Conservation (phyloP, 2,329 filamentous ascomycete genomes). For the Calonectria multiphialidica region DNA sequence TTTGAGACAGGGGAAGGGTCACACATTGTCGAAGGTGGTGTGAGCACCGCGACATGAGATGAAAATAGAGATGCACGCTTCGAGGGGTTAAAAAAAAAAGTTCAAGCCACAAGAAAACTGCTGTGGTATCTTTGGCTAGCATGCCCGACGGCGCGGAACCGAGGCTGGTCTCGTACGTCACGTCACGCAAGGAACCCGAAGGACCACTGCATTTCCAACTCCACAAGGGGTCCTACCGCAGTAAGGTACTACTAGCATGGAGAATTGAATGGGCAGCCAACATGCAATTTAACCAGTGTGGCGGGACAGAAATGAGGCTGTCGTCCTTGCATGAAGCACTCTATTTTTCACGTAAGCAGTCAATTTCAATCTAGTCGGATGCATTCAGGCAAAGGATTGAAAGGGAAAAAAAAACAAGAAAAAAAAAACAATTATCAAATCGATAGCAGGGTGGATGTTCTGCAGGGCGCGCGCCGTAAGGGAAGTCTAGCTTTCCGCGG, state of each 20-base stretch:
- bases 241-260: not conserved
- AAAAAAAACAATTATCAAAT: not conserved
- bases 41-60: not conserved
- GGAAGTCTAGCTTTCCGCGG: not conserved
- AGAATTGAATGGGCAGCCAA: not conserved
- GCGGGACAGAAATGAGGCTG: not conserved
- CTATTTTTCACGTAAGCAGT: not conserved
- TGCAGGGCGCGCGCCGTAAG: not conserved
- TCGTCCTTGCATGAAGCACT: not conserved
- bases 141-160: conserved; percentile 14
- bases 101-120: not conserved
- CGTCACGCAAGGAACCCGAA: conserved; percentile 6
- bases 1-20: not conserved
- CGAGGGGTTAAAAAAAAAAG: not conserved
- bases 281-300: not conserved
- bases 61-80: not conserved
- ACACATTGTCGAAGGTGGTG: not conserved
- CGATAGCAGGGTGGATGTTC: not conserved
- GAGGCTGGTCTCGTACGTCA: not conserved
- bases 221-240: conserved; percentile 1
- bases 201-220: not conserved
- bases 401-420: not conserved
- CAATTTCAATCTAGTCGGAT: not conserved
- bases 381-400: conserved; percentile 13
- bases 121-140: not conserved